Conservation (phyloP, 495 filamentous ascomycete species). For the Cercophora samala region DNA sequence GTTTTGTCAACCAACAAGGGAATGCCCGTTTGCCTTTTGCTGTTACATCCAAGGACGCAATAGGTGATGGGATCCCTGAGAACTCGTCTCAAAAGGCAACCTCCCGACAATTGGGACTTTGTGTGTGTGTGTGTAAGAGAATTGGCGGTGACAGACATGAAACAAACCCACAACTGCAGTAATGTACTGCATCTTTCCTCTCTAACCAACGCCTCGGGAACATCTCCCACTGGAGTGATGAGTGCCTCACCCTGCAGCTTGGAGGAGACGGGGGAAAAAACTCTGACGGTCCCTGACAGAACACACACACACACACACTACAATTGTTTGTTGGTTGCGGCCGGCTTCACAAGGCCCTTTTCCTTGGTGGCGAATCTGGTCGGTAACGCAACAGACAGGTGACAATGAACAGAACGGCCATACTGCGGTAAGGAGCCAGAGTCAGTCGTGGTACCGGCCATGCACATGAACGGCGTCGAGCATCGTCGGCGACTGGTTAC, state of each 20-base stretch:
- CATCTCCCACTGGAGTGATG: background rate
- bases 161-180: background rate
- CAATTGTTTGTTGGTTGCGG: background rate
- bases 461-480: background rate
- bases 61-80: background rate
- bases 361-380: background rate
- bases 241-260: background rate
- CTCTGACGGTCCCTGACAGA: background rate
- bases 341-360: background rate
- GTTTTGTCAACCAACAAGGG: background rate
- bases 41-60: background rate
- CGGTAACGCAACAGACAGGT: background rate
- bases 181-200: background rate
- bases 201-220: background rate
- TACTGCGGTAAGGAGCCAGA: background rate
- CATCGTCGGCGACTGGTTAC: background rate
- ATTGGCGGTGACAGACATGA: background rate
- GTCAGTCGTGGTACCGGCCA: background rate
- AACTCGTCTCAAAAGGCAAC: background rate
- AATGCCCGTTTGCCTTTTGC: background rate
- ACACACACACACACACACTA: too few species aligned
- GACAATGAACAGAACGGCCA: too few species aligned
- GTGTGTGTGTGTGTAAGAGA: background rate
- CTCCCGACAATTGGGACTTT: background rate
- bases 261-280: background rate